Evolutionary conservation across 495 filamentous ascomycete genomes (phyloP).

Genomic region (Trichoderma orchidacearum): DNA sequence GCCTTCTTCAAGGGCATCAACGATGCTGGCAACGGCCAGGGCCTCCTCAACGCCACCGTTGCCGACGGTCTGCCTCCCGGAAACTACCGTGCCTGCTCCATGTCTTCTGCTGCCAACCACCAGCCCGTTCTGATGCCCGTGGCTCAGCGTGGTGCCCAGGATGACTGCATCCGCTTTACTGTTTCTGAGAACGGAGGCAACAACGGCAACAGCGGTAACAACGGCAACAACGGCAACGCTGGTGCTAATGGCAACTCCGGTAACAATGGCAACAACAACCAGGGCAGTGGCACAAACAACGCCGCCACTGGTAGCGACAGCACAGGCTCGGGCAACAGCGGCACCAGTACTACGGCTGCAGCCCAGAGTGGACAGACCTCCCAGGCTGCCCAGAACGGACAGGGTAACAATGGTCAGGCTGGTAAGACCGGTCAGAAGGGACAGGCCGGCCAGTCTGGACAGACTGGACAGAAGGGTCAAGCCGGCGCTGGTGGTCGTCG

Average conservation of each 20-base stretch:
- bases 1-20: conserved; percentile 72
- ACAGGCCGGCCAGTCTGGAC: conserved; percentile 2
- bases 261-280: conserved; percentile 2
- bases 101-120: conserved; percentile 56
- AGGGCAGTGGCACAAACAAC: not conserved
- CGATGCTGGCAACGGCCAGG: conserved; percentile 52
- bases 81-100: conserved; percentile 60
- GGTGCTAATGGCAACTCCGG: conserved; percentile 9
- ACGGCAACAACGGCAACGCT: conserved; percentile 11
- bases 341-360: conserved; percentile 10
- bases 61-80: conserved; percentile 50
- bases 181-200: conserved; percentile 15
- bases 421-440: not conserved
- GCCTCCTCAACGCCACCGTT: conserved; percentile 39
- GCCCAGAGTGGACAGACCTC: conserved; percentile 1
- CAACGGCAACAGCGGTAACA: conserved; percentile 6
- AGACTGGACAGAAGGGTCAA: conserved; percentile 2
- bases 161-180: conserved; percentile 59
- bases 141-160: conserved; percentile 58
- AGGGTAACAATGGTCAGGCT: conserved; percentile 1
- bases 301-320: conserved; percentile 15
- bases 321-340: conserved; percentile 6
- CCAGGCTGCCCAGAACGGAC: not conserved
- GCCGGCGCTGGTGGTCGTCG: conserved; percentile 1
- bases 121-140: conserved; percentile 70